phyloP scores from a whole-genome alignment of 1,284 basidiomycete genomes.

The Erythrobasidium hasegawianum region DNA sequence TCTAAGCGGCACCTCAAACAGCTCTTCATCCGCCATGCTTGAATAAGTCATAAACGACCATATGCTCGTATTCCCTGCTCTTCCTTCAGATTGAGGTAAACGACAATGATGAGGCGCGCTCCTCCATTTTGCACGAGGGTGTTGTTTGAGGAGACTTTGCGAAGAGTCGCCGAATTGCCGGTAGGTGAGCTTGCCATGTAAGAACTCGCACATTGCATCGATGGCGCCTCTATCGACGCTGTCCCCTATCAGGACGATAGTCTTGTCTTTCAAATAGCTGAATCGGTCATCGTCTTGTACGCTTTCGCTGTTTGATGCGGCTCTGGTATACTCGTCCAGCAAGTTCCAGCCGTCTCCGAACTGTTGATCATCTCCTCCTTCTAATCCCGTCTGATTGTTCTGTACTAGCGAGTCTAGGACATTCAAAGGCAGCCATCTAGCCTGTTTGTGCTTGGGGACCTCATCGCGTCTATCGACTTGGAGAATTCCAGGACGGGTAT shows the following conservation, averaged over 20 bases:
- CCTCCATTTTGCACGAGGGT: neutral
- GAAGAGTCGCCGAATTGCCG: conserved; percentile 14
- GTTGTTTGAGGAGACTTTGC: neutral
- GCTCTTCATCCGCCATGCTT: conserved; percentile 20
- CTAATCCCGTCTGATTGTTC: conserved; percentile 17
- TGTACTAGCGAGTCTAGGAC: conserved; percentile 2
- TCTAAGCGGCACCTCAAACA: neutral
- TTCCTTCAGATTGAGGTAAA: conserved; percentile 5
- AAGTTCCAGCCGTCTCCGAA: conserved; percentile 21
- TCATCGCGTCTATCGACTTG: conserved; percentile 28
- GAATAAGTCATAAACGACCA: conserved; percentile 29
- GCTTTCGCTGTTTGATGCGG: too few relatives aligned
- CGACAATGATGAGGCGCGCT: conserved; percentile 13
- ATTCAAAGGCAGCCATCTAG: conserved; percentile 19
- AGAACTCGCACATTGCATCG: conserved; percentile 9
- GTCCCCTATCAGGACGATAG: conserved; percentile 32
- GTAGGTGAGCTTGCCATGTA: conserved; percentile 1
- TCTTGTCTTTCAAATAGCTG: conserved; percentile 29
- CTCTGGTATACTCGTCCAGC: neutral
- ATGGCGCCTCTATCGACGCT: conserved; percentile 22
- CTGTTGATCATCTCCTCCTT: conserved; percentile 11
- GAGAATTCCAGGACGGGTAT: conserved; percentile 16
- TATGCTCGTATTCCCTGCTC: conserved; percentile 4
- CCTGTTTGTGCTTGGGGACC: conserved; percentile 8
- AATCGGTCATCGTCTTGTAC: conserved; percentile 3